Base-by-base conservation (phyloP, 2,329 filamentous ascomycete genomes). In the Fusarium staphyleae region DNA sequence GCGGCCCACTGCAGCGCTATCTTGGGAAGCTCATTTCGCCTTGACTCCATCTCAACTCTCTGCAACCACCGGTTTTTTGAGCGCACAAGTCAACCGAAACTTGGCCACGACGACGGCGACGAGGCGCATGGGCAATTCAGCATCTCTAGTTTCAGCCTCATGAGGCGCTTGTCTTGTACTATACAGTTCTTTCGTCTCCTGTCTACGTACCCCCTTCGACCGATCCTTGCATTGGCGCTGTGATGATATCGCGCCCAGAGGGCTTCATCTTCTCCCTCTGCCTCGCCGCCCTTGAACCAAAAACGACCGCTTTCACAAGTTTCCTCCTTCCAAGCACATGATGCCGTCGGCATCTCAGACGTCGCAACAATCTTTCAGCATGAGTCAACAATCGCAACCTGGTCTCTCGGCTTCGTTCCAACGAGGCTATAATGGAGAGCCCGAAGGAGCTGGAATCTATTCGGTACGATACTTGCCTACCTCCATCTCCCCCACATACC, bases 371-470 rank as follows among this genome's bases (percentile, higher is more conserved):
- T 82, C 82, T 40, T 84, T 83, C 68, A 73, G 72, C 58, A 81
- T 84, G 80, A 85, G 79, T 72, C 80, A 83, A 57, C 77, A 79
- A 48, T 79, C 79, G 22, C 80, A 81, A 55, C 63, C 68, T 16
- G 75, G 72, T 53, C 63, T 75, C 34, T 63, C 66, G 34, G 67
- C 67, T 65, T 75, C 74, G n/a, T 75, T 76, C 52, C 67, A 72
- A 24, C 68, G 71, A 40, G 65, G 66, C 48, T 74, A 68, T 63
- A 66, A 68, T 62, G 66, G 63, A 37, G 65, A 69, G 14, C 55
- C 70, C 12, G 78, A 81, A 11, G 75, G 76, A 14, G 81, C 82
- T 46, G 81, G 82, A 59, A 87, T 88, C 60, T 88, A 87, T 67
- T 86, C 84, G 59, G 85, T 87, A 69, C 62, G 80, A 66, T 35